Conservation (phyloP, 768 basidiomycete species). For the Podaxis mareebaensis region DNA sequence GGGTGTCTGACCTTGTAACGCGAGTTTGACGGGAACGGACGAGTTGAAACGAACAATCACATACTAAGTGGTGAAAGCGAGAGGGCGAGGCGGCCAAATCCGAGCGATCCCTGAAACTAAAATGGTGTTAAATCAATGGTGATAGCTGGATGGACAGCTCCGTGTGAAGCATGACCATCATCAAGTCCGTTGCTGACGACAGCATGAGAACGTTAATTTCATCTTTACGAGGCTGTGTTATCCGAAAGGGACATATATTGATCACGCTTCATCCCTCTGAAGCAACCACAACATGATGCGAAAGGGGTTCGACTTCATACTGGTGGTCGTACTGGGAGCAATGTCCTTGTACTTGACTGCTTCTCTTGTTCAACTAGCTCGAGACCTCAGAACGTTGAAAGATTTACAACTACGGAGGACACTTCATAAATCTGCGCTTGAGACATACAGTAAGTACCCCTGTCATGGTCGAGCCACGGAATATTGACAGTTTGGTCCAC, state of each 20-base stretch:
- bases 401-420: constrained; percentile 4
- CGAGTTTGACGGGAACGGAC: no score
- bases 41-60: not conserved
- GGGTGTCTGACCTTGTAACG: no score
- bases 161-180: not conserved
- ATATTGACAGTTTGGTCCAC: not conserved
- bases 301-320: not conserved
- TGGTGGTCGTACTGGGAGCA: constrained; percentile 1
- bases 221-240: not conserved
- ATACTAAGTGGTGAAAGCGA: not conserved
- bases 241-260: not conserved
- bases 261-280: not conserved
- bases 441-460: constrained; percentile 2
- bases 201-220: not conserved
- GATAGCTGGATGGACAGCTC: not conserved
- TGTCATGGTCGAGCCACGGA: not conserved
- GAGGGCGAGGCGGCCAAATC: not conserved
- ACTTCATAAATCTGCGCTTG: not conserved
- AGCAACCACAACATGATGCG: not conserved
- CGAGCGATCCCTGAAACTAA: not conserved
- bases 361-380: constrained; percentile 8
- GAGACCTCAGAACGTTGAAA: not conserved
- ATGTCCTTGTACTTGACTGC: constrained; percentile 8
- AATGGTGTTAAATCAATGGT: not conserved
- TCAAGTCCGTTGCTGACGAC: not conserved